phyloP scores from a whole-genome alignment of 164 flowering plant genomes.

The Chimonanthus praecox region DNA sequence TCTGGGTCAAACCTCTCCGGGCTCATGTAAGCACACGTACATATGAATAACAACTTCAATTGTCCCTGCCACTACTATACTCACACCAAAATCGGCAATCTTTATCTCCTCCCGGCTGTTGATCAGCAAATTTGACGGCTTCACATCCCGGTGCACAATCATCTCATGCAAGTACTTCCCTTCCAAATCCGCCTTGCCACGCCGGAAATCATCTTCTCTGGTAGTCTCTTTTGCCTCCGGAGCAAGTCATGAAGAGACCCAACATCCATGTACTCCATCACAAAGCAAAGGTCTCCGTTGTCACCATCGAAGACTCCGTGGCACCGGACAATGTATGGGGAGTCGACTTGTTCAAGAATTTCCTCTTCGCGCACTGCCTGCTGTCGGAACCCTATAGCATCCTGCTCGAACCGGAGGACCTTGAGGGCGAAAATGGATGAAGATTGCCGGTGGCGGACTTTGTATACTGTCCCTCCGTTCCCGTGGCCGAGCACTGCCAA shows the following conservation, averaged over 20 bases:
- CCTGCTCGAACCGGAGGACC: slow-evolving; percentile 20
- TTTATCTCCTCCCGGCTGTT: slow-evolving; percentile 37
- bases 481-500: slow-evolving; percentile 43
- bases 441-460: slow-evolving; percentile 28
- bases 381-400: slow-evolving; percentile 5
- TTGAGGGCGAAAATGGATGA: slow-evolving; percentile 36
- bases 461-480: slow-evolving; percentile 42
- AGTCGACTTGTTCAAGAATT: slow-evolving; percentile 35
- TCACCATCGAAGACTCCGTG: slow-evolving; percentile 26
- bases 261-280: slow-evolving; percentile 55
- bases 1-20: slow-evolving; percentile 56
- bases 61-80: slow-evolving; percentile 19
- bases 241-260: slow-evolving; percentile 43
- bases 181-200: slow-evolving; percentile 33
- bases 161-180: slow-evolving; percentile 47
- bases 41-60: slow-evolving; percentile 27
- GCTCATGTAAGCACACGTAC: slow-evolving; percentile 62
- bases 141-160: slow-evolving; percentile 61
- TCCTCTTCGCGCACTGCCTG: slow-evolving; percentile 36
- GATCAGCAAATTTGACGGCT: slow-evolving; percentile 57
- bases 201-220: slow-evolving; percentile 30
- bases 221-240: slow-evolving; percentile 10
- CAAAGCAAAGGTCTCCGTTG: slow-evolving; percentile 24
- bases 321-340: slow-evolving; percentile 36
- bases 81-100: slow-evolving; percentile 63